Evolutionary conservation across 129 eudicot genomes (phyloP), one percentile per base, ranked within the genome.

Genomic region (Flaveria ramosissima): DNA sequence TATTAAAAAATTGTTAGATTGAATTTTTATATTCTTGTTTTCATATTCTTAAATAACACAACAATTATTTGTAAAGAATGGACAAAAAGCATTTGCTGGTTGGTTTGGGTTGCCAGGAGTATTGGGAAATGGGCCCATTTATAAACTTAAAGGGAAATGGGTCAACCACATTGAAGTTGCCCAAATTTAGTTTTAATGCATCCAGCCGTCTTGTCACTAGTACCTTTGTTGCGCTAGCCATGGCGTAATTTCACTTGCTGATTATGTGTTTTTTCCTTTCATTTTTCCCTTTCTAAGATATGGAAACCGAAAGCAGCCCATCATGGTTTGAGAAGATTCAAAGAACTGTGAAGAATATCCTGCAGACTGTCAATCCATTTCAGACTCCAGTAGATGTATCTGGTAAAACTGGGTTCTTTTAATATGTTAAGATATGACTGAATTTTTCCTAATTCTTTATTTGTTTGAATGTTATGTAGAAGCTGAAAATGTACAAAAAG

Each of bases 301-400:
- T 62, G 32, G 78, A 85, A 66, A 84, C 80, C 68, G 53, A 83
- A 77, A 86, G 89, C 83, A 82, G 76, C 87, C 92, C 88, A 61
- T 80, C 97, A 72, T 91, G 93, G 97, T 82, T 91, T 84, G 90
- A 89, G 87, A 94, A 83, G 89, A 77, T 94, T 69, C 90, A 89
- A 80, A 48, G 67, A 64, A 89, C 91, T 73, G 93, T 89, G 73
- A 82, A 77, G 71, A 86, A 71, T 76, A 64, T 94, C 72, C 72
- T 94, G 63, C 86, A 83, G 76, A 84, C 90, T 73, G 88, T 89
- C 74, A 94, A 89, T 77, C 72, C 88, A 47, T 91, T 91, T 82
- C 90, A 91, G 84, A 83, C 86, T 80, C 98, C 97, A 67, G 92
- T 94, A 52, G 87, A 94, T 68, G 76, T 83, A 84, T 91, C 98